Conservation (phyloP, 2,329 filamentous ascomycete genomes). For the Epichloe glyceriae region DNA sequence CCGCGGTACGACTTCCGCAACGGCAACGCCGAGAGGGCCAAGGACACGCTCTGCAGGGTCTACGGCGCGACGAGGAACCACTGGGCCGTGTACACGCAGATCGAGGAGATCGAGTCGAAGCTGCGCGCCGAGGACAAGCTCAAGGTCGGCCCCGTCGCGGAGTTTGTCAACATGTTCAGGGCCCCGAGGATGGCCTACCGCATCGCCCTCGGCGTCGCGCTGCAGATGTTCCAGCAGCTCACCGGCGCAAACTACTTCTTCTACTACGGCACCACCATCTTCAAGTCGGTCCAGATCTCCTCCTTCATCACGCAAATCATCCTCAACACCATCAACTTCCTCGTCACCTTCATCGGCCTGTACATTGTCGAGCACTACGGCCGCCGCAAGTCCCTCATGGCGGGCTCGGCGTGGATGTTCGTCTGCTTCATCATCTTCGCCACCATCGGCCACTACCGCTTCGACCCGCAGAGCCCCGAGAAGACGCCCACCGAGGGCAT, state of each 20-base stretch:
- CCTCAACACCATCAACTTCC: constrained; percentile 53
- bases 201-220: constrained; percentile 42
- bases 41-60: constrained; percentile 32
- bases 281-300: constrained; percentile 34
- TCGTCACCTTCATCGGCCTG: constrained; percentile 53
- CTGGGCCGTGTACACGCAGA: constrained; percentile 32
- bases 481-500: constrained; percentile 34
- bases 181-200: constrained; percentile 52
- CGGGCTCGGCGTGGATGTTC: constrained; percentile 48
- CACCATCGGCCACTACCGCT: constrained; percentile 36
- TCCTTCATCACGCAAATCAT: constrained; percentile 57
- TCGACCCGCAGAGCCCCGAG: constrained; percentile 23
- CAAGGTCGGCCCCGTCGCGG: constrained; percentile 27
- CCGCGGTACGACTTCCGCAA: constrained; percentile 37
- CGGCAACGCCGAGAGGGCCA: constrained; percentile 33
- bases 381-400: constrained; percentile 48
- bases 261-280: constrained; percentile 46
- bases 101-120: constrained; percentile 41
- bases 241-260: constrained; percentile 58
- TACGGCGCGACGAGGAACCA: constrained; percentile 32
- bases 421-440: constrained; percentile 47
- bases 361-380: constrained; percentile 58
- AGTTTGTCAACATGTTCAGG: constrained; percentile 47
- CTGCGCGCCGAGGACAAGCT: constrained; percentile 32
- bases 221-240: constrained; percentile 56